A percentile compares a stretch with the other conserved stretches of the same genome.
phyloP scores from a whole-genome alignment of 495 filamentous ascomycete species.

The Penicillium odoratum region DNA sequence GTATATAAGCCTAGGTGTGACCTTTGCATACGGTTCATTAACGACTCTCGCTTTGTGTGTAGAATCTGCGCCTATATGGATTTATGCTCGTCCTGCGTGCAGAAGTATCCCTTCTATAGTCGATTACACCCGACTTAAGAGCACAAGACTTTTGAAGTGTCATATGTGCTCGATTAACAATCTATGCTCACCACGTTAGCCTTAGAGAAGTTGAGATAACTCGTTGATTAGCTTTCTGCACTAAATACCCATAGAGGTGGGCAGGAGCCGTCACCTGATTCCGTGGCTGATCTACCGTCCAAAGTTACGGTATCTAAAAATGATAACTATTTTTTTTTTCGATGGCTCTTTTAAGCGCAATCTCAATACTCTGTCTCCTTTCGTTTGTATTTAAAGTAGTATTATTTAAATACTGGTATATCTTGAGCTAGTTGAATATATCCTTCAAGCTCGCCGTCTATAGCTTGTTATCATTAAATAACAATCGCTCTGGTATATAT shows the following conservation, averaged over 20 bases:
- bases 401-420: no score
- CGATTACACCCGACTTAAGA: conserved; percentile 9
- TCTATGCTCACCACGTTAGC: conserved; percentile 5
- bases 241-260: not conserved
- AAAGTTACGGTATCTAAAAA: no score
- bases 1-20: conserved; percentile 1
- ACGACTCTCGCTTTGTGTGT: conserved; percentile 9
- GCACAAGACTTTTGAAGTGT: conserved; percentile 7
- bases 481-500: no score
- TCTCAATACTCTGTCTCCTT: no score
- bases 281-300: no score
- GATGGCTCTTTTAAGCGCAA: no score
- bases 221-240: not conserved
- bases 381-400: no score
- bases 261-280: no score
- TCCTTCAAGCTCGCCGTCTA: no score
- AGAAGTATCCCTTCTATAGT: conserved; percentile 5
- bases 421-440: no score
- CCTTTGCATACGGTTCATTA: not conserved
- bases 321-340: no score
- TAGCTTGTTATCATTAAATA: no score
- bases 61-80: conserved; percentile 16
- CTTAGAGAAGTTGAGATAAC: conserved; percentile 4
- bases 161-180: conserved; percentile 2
- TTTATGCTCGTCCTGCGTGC: conserved; percentile 12